Percentiles rank a stretch among this genome's conserved stretches.
These are phyloP conservation scores for Komagataella pastoris DNA, from an alignment of 805 yeast species.

Conservation along the genomic window DNA sequence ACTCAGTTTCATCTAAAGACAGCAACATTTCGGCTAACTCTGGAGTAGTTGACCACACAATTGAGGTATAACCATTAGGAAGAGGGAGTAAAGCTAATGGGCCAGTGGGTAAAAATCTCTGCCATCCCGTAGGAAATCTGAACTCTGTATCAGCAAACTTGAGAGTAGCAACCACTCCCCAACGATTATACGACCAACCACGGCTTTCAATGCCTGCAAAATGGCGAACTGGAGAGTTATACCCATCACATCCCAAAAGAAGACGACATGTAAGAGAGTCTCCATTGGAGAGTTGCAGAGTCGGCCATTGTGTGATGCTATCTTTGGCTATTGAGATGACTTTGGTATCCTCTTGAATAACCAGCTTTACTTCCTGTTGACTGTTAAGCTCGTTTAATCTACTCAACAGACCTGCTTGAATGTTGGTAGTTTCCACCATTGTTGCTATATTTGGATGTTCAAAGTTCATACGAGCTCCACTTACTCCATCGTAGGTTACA, in stretches of 20 bases:
- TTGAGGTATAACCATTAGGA: slow-evolving; percentile 75
- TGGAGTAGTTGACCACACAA: slow-evolving; percentile 88
- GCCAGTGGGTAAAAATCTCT: slow-evolving; percentile 81
- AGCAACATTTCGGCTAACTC: slow-evolving; percentile 53
- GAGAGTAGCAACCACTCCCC: slow-evolving; percentile 89
- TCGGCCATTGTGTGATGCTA: slow-evolving; percentile 56
- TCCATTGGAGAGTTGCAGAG: slow-evolving; percentile 56
- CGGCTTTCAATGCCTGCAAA: slow-evolving; percentile 73
- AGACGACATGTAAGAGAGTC: slow-evolving; percentile 50
- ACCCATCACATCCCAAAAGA: slow-evolving; percentile 94
- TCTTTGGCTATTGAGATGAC: slow-evolving; percentile 38
- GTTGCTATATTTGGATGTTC: slow-evolving; percentile 56
- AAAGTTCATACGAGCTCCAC: slow-evolving; percentile 59
- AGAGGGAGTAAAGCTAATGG: slow-evolving; percentile 88
- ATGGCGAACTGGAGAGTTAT: slow-evolving; percentile 80
- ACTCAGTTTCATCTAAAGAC: slow-evolving; percentile 44
- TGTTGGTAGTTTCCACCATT: slow-evolving; percentile 80
- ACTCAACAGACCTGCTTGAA: slow-evolving; percentile 60
- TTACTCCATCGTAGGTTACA: slow-evolving; percentile 76
- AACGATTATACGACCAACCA: slow-evolving; percentile 84
- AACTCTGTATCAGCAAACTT: slow-evolving; percentile 61
- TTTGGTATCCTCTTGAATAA: slow-evolving; percentile 51
- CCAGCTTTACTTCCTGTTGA: slow-evolving; percentile 14
- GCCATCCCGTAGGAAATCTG: slow-evolving; percentile 69
- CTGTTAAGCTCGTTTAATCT: slow-evolving; percentile 31